Percentiles rank a stretch among this genome's conserved stretches.
Evolutionary conservation across 495 filamentous ascomycete genomes (phyloP).

Genomic region (Aspergillus nidulans): DNA sequence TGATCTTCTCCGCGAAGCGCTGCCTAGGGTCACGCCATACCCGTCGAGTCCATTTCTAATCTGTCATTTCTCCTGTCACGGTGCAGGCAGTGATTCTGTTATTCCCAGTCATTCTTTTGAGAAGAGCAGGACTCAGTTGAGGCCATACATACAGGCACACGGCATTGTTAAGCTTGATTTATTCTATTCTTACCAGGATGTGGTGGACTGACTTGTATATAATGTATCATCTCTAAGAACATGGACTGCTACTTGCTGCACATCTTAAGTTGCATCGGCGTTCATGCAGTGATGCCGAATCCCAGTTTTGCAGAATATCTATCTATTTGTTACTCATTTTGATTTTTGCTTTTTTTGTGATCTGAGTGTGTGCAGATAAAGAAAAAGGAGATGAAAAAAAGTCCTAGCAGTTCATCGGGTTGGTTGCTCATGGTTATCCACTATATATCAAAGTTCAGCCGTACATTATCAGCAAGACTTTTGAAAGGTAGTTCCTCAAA

Average conservation of each 20-base stretch:
- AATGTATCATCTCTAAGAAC: slow-evolving; percentile 12
- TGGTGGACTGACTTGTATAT: slow-evolving; percentile 13
- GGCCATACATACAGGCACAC: slow-evolving; percentile 4
- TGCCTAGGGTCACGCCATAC: slow-evolving; percentile 2
- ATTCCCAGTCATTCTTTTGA: slow-evolving; percentile 4
- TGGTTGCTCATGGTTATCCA: no score
- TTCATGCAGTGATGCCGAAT: not conserved
- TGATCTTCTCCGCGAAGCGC: not conserved
- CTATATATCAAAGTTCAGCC: no score
- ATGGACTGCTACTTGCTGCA: slow-evolving; percentile 4
- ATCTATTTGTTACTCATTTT: not conserved
- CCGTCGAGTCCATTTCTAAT: not conserved
- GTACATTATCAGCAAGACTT: no score
- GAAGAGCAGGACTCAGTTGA: not conserved
- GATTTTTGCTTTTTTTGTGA: not conserved
- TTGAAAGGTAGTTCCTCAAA: no score
- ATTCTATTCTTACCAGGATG: slow-evolving; percentile 10
- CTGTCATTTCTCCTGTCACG: not conserved
- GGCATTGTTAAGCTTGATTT: slow-evolving; percentile 13
- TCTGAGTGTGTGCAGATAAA: no score
- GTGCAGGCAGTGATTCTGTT: slow-evolving; percentile 7
- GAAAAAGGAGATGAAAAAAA: no score
- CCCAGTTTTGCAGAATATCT: not conserved
- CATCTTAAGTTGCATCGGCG: not conserved
- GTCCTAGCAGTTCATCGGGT: no score